Percentiles rank a stretch among this genome's conserved stretches.
phyloP scores from a whole-genome alignment of 2,329 filamentous ascomycete species.

The Aspergillus sojae region DNA sequence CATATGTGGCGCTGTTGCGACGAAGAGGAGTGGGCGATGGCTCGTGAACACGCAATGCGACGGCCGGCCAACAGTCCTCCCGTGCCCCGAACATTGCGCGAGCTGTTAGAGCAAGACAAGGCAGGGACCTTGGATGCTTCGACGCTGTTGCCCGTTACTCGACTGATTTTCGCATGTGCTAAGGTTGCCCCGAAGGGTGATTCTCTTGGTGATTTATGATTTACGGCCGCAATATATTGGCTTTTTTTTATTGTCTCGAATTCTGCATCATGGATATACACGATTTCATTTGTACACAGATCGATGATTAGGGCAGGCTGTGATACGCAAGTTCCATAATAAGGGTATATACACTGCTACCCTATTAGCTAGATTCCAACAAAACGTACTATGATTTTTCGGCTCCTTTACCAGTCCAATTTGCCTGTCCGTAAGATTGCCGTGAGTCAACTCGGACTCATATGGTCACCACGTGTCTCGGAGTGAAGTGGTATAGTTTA shows the following conservation, averaged over 20 bases:
- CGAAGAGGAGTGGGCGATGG: conserved; percentile 18
- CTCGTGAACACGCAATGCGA: conserved; percentile 2
- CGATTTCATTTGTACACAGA: neutral
- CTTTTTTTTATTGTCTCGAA: neutral
- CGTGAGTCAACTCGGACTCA: neutral
- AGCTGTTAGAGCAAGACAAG: conserved; percentile 11
- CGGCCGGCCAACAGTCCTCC: neutral
- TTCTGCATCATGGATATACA: neutral
- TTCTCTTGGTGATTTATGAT: neutral
- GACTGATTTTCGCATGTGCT: conserved; percentile 17
- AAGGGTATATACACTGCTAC: neutral
- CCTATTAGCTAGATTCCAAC: neutral
- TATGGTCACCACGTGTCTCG: neutral
- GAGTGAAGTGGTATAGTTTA: neutral
- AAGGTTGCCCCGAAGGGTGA: conserved; percentile 7
- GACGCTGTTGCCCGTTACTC: conserved; percentile 15
- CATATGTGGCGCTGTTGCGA: conserved; percentile 22
- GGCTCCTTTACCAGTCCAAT: neutral
- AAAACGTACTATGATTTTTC: neutral
- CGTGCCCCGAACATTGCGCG: conserved; percentile 12
- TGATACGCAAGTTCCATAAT: neutral
- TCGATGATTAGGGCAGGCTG: neutral
- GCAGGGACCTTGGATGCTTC: conserved; percentile 11
- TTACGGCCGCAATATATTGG: neutral
- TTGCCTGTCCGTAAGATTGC: neutral